phyloP scores from a whole-genome alignment of 768 basidiomycete species.

The Clathrus columnatus region DNA sequence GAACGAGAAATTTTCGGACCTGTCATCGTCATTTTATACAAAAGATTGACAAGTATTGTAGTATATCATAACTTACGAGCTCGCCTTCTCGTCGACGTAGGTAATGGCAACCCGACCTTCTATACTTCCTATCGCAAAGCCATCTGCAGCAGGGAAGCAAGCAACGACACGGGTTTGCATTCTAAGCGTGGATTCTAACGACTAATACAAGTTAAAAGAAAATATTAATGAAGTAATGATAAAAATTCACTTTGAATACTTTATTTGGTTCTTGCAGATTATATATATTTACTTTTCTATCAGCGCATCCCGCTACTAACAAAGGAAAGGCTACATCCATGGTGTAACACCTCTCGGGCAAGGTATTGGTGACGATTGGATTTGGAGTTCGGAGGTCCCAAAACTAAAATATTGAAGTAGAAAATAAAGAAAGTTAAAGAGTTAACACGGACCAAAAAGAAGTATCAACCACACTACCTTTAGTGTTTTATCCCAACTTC shows the following conservation, averaged over 20 bases:
- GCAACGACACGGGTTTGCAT: slow-evolving; percentile 26
- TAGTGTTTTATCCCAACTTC: slow-evolving; percentile 41
- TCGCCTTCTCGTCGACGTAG: slow-evolving; percentile 21
- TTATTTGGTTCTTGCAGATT: slow-evolving; percentile 30
- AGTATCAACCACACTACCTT: slow-evolving; percentile 24
- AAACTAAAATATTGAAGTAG: slow-evolving; percentile 21
- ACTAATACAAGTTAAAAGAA: slow-evolving; percentile 2
- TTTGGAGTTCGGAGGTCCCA: slow-evolving; percentile 32
- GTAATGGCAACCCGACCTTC: slow-evolving; percentile 37
- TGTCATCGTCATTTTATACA: slow-evolving; percentile 15
- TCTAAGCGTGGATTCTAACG: slow-evolving; percentile 30
- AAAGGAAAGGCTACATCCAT: slow-evolving; percentile 26
- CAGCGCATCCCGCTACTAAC: slow-evolving; percentile 35
- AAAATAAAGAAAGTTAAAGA: background rate
- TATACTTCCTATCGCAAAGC: slow-evolving; percentile 23
- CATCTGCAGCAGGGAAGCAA: slow-evolving; percentile 21
- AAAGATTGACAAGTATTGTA: background rate
- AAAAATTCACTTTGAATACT: slow-evolving; percentile 22
- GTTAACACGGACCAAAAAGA: no score
- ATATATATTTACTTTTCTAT: slow-evolving; percentile 32
- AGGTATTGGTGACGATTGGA: slow-evolving; percentile 27
- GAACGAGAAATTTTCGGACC: slow-evolving; percentile 48
- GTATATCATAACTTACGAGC: background rate
- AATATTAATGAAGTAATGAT: background rate
- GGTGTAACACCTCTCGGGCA: slow-evolving; percentile 34